Evolutionary conservation across 768 basidiomycete species (phyloP), one percentile per base, ranked within the genome.

Genomic region (Psilocybe sp.): DNA sequence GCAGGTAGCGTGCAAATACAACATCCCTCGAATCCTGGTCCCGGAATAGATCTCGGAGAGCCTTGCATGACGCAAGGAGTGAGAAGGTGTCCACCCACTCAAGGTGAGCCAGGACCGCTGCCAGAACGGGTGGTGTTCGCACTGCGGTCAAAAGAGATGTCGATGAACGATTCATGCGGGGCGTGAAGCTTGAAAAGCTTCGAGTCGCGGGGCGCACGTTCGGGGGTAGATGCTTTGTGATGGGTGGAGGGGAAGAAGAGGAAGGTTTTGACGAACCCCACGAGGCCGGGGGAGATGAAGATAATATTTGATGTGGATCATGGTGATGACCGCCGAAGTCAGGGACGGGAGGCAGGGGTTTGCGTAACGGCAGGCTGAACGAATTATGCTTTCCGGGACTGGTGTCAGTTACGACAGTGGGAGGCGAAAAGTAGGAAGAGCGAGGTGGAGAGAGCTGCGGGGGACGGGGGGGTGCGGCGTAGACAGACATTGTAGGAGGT

Each of bases 1-100:
- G 81, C 1, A 92, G 74, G 58, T 76, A 87, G 33, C 73, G 72
- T 14, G 71, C 52, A 12, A 80, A 69, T 20, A 80, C 63, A 41
- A 68, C 60, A 60, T 76, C 69, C 45, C 69, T 62, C 42, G 73
- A 54, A 11, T 51, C 47, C 0, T 59, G 49, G 23, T 57, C 57
- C 3, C 52, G 55, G 42, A 77, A 70, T 8, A 74, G 49, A 32
- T 58, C 42, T 44, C 67, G 63, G 32, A 61, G 57, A 12, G 63
- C 49, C 10, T 60, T 64, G 51, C 70, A 77, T 14, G 73, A 68
- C 53, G 62, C 61, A 38, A 74, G 59, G n/a, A 79, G 60, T n/a
- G 71, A 55, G 44, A 69, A 63, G 28, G 66, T 60, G 37, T 73
- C 69, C 4, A 56, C 37, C 77, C 77, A 80, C 54, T 69, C 62